These are phyloP conservation scores for Colletotrichum chlorophyti DNA, from an alignment of 2,329 filamentous ascomycete species.

Conservation along the genomic window DNA sequence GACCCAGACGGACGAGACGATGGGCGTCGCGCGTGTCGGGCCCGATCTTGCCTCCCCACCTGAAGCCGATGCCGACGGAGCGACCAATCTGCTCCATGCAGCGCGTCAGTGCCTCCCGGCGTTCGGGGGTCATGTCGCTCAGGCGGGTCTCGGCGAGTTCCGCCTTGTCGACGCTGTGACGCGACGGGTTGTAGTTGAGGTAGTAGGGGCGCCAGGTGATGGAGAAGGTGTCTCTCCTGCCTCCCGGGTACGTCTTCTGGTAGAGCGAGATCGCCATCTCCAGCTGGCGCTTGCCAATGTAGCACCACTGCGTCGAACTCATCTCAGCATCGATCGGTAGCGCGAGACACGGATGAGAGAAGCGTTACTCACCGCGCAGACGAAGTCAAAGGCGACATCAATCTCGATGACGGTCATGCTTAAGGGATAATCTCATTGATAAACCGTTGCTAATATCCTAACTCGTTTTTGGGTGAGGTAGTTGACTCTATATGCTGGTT, in stretches of 20 bases:
- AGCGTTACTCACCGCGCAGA: slow-evolving; percentile 40
- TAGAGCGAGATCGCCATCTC: slow-evolving; percentile 45
- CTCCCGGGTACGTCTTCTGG: slow-evolving; percentile 46
- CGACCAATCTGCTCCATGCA: slow-evolving; percentile 38
- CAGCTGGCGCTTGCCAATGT: slow-evolving; percentile 46
- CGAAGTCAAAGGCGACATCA: slow-evolving; percentile 38
- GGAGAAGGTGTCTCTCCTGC: slow-evolving; percentile 40
- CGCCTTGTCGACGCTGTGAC: slow-evolving; percentile 33
- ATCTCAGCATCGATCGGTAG: background rate
- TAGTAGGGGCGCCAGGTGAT: slow-evolving; percentile 47
- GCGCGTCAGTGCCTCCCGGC: slow-evolving; percentile 35
- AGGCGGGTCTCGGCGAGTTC: slow-evolving; percentile 33
- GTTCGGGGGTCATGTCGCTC: slow-evolving; percentile 33
- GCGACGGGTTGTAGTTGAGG: slow-evolving; percentile 36
- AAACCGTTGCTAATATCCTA: too few species aligned
- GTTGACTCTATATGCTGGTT: too few species aligned
- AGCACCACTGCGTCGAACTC: slow-evolving; percentile 40
- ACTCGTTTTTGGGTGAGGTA: too few species aligned
- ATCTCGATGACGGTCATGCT: slow-evolving; percentile 32
- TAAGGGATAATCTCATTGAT: too few species aligned
- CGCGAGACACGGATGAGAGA: background rate
- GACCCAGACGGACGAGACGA: slow-evolving; percentile 37
- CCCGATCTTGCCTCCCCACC: slow-evolving; percentile 40
- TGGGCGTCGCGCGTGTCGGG: slow-evolving; percentile 41
- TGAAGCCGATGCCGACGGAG: slow-evolving; percentile 42